Conservation (phyloP, 1,284 basidiomycete species). For the Trametes sp. region DNA sequence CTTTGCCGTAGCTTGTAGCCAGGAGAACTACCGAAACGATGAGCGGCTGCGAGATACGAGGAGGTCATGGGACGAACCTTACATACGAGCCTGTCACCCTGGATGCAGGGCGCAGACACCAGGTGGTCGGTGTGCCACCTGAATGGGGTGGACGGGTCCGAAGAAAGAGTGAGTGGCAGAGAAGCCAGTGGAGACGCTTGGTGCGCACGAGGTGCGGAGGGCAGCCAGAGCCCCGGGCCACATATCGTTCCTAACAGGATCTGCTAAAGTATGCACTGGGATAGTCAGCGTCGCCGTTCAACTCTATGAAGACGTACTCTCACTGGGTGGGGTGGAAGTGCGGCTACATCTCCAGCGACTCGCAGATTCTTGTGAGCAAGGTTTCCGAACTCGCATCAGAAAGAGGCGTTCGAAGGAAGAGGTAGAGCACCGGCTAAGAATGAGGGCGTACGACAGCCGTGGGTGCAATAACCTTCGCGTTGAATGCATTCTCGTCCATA, state of each 20-base stretch:
- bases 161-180: neutral
- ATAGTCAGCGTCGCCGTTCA: too few relatives aligned
- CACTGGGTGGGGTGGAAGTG: too few relatives aligned
- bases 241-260: neutral
- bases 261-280: too few relatives aligned
- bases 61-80: conserved; percentile 3
- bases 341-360: too few relatives aligned
- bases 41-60: neutral
- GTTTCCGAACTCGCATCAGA: neutral
- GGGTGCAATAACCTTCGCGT: neutral
- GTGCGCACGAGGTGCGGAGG: neutral
- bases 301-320: too few relatives aligned
- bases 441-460: neutral
- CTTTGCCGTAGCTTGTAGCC: too few relatives aligned
- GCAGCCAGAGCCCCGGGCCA: neutral
- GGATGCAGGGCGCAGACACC: neutral
- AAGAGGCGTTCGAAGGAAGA: neutral
- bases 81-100: neutral
- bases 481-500: neutral
- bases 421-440: neutral
- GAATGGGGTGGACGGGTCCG: neutral
- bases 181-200: neutral
- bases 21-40: too few relatives aligned
- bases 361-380: neutral
- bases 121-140: neutral